These are phyloP conservation scores for Aspergillus kassunensis DNA, from an alignment of 495 filamentous ascomycete species.

Conservation along the genomic window DNA sequence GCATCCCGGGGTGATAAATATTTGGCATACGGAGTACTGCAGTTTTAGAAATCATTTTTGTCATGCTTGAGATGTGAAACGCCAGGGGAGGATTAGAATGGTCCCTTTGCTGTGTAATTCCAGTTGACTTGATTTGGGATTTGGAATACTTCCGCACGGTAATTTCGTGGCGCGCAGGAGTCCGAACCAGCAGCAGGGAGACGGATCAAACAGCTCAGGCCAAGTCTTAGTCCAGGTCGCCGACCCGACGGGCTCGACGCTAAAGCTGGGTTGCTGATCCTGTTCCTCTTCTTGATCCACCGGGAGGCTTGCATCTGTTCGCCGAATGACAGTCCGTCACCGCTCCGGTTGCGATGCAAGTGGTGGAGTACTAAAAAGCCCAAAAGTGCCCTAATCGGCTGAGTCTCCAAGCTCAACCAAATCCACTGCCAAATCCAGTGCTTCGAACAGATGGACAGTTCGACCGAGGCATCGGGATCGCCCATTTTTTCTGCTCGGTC, in stretches of 20 bases:
- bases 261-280: conserved; percentile 24
- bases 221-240: too few species aligned
- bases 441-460: too few species aligned
- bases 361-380: conserved; percentile 6
- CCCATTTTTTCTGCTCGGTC: too few species aligned
- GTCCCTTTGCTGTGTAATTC: conserved; percentile 15
- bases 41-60: conserved; percentile 14
- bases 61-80: conserved; percentile 17
- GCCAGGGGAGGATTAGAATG: not conserved
- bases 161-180: too few species aligned
- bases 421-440: too few species aligned
- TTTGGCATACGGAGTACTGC: conserved; percentile 9
- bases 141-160: conserved; percentile 13
- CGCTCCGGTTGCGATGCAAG: conserved; percentile 3
- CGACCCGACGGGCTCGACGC: conserved; percentile 10
- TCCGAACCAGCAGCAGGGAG: conserved; percentile 2
- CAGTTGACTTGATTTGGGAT: conserved; percentile 26
- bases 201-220: too few species aligned
- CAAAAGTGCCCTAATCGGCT: not conserved
- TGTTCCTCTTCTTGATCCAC: conserved; percentile 12
- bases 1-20: conserved; percentile 23
- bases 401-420: too few species aligned
- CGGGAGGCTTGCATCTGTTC: conserved; percentile 16
- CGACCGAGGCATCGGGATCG: too few species aligned
- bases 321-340: conserved; percentile 13